A percentile compares a stretch with the other conserved stretches of the same genome.
Conservation (phyloP, 2,329 filamentous ascomycete genomes). For the Pezicula neosporulosa region DNA sequence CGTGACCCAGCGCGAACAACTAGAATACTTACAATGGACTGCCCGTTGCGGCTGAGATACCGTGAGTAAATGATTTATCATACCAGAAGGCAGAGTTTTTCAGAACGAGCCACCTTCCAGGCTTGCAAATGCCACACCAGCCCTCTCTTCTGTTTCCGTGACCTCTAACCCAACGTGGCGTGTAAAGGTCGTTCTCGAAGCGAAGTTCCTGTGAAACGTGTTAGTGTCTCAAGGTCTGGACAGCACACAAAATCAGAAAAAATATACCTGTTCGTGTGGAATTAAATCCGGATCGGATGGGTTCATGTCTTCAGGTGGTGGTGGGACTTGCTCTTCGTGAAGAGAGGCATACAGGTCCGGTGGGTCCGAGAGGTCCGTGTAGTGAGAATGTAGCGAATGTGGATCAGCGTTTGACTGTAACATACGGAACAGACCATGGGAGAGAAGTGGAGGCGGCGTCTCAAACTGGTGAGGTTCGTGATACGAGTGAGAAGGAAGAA, state of each 20-base stretch:
- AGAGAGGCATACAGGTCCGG: conserved; percentile 75
- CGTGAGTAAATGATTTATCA: conserved; percentile 86
- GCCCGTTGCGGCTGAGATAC: conserved; percentile 79
- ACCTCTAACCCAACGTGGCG: conserved; percentile 78
- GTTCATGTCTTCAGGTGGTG: conserved; percentile 79
- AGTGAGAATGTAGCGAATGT: conserved; percentile 64
- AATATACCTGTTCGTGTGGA: conserved; percentile 62
- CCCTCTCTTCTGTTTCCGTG: conserved; percentile 85
- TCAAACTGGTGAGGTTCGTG: conserved; percentile 52
- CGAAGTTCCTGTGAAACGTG: conserved; percentile 50
- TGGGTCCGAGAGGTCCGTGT: conserved; percentile 70
- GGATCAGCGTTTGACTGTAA: conserved; percentile 72
- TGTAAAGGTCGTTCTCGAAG: conserved; percentile 80
- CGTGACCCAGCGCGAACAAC: not conserved
- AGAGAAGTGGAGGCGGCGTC: conserved; percentile 58
- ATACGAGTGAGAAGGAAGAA: conserved; percentile 47
- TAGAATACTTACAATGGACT: conserved; percentile 52
- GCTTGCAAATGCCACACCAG: conserved; percentile 87
- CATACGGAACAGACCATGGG: conserved; percentile 70
- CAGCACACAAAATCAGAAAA: not conserved
- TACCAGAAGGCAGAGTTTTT: conserved; percentile 95
- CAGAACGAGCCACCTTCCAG: conserved; percentile 79
- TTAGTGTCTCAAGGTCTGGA: not conserved
- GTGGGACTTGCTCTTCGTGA: conserved; percentile 68
- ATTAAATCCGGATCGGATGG: conserved; percentile 71